Evolutionary conservation across 2,329 filamentous ascomycete genomes (phyloP).

Genomic region (Mycosphaerella sp.): DNA sequence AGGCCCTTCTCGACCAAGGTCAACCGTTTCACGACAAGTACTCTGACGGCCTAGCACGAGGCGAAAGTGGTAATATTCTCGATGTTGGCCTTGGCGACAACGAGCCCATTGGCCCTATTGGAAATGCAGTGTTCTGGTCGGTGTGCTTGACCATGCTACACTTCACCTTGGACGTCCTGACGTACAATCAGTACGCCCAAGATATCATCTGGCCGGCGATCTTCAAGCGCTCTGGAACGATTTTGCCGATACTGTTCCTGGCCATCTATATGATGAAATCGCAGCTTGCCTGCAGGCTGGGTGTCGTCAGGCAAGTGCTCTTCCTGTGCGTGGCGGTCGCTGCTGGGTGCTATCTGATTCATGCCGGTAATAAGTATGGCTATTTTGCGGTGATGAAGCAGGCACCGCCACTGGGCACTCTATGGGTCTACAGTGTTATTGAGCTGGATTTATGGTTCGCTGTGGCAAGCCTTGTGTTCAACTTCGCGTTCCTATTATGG

Average conservation of each 20-base stretch:
- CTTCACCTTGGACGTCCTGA: conserved; percentile 71
- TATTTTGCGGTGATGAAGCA: conserved; percentile 90
- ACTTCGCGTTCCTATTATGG: conserved; percentile 50
- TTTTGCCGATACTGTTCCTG: conserved; percentile 42
- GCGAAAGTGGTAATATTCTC: conserved; percentile 34
- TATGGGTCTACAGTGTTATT: conserved; percentile 91
- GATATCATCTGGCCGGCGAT: conserved; percentile 57
- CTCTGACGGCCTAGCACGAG: conserved; percentile 28
- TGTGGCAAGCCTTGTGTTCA: conserved; percentile 48
- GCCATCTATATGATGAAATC: conserved; percentile 43
- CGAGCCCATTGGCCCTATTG: conserved; percentile 43
- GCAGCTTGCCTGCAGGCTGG: conserved; percentile 39
- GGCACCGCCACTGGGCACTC: conserved; percentile 76
- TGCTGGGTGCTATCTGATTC: conserved; percentile 72
- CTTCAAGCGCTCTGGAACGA: conserved; percentile 44
- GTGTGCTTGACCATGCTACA: conserved; percentile 64
- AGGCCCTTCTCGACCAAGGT: conserved; percentile 38
- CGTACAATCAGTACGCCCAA: conserved; percentile 71
- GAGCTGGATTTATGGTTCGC: conserved; percentile 71
- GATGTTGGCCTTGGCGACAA: conserved; percentile 36
- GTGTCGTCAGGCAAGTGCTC: conserved; percentile 43
- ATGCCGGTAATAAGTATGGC: conserved; percentile 69
- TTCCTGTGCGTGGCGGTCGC: conserved; percentile 58
- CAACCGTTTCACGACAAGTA: conserved; percentile 49
- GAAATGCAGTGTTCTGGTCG: conserved; percentile 45